Conservation (phyloP, 345 rosid genomes). For the Crucihimalaya himalaica region DNA sequence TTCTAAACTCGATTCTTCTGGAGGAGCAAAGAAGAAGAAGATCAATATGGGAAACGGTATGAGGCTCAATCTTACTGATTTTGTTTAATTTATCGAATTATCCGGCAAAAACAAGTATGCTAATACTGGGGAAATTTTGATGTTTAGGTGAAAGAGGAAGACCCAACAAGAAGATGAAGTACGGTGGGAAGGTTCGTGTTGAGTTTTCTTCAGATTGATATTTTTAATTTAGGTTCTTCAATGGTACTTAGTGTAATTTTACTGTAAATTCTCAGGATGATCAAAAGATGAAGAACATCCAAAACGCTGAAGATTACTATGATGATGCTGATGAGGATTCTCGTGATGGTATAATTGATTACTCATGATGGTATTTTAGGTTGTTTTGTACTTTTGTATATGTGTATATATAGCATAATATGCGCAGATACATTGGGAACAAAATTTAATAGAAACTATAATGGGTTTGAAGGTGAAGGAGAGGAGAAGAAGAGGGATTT, state of each 20-base stretch:
- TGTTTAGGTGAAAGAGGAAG: constrained; percentile 71
- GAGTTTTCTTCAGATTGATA: not conserved
- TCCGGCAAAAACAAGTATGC: no score
- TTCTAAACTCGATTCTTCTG: constrained; percentile 18
- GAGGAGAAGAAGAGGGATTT: constrained; percentile 76
- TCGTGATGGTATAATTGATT: constrained; percentile 59
- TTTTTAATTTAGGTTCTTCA: not conserved
- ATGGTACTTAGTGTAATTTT: not conserved
- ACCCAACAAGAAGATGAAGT: constrained; percentile 64
- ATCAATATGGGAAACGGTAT: constrained; percentile 36
- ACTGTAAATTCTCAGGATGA: constrained; percentile 57
- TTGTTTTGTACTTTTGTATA: no score
- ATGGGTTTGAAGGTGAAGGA: constrained; percentile 46
- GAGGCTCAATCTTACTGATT: not conserved
- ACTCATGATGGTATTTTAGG: no score
- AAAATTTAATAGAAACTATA: not conserved
- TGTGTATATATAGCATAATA: no score
- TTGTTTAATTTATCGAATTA: not conserved
- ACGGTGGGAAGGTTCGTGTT: constrained; percentile 53
- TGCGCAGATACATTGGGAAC: no score
- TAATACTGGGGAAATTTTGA: not conserved
- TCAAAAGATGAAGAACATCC: constrained; percentile 47
- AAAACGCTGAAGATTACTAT: constrained; percentile 48
- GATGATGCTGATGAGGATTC: constrained; percentile 67
- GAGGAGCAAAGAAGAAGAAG: no score